Percentiles rank a stretch among this genome's conserved stretches.
Conservation (phyloP, 345 rosid genomes). For the Stellera chamaejasme region DNA sequence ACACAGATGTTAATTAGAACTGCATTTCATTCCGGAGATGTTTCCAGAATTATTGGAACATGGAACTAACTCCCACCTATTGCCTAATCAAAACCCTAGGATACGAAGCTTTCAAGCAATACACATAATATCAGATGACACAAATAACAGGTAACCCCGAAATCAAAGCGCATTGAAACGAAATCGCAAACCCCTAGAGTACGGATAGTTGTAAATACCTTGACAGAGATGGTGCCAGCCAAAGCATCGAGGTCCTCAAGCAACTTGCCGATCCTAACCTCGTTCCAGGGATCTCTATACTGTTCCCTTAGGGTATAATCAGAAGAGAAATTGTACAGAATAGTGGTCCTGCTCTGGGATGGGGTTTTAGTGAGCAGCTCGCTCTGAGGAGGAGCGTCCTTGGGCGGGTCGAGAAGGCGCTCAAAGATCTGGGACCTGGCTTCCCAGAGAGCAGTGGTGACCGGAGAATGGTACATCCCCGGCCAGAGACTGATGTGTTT, state of each 20-base stretch:
- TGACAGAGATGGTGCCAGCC: slow-evolving; percentile 85
- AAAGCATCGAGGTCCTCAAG: slow-evolving; percentile 92
- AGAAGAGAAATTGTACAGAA: slow-evolving; percentile 55
- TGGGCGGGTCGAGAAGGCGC: slow-evolving; percentile 63
- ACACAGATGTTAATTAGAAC: background rate
- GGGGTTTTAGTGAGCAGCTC: slow-evolving; percentile 55
- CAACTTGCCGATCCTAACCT: slow-evolving; percentile 77
- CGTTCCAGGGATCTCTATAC: slow-evolving; percentile 90
- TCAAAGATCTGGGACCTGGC: slow-evolving; percentile 70
- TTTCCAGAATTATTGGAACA: background rate
- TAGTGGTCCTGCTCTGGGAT: slow-evolving; percentile 57
- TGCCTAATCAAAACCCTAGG: too few species aligned
- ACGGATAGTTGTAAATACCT: slow-evolving; percentile 26
- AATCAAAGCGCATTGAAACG: background rate
- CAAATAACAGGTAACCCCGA: too few species aligned
- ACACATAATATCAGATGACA: background rate
- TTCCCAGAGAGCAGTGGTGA: slow-evolving; percentile 76
- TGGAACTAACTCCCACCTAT: too few species aligned
- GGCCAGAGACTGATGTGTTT: slow-evolving; percentile 84
- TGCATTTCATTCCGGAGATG: background rate
- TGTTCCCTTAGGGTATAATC: slow-evolving; percentile 70
- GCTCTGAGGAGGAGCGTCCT: slow-evolving; percentile 80
- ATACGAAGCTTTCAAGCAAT: background rate
- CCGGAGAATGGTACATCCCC: slow-evolving; percentile 84
- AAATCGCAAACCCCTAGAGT: background rate